Base-by-base conservation (phyloP, 345 rosid species). In the Citrus maxima region DNA sequence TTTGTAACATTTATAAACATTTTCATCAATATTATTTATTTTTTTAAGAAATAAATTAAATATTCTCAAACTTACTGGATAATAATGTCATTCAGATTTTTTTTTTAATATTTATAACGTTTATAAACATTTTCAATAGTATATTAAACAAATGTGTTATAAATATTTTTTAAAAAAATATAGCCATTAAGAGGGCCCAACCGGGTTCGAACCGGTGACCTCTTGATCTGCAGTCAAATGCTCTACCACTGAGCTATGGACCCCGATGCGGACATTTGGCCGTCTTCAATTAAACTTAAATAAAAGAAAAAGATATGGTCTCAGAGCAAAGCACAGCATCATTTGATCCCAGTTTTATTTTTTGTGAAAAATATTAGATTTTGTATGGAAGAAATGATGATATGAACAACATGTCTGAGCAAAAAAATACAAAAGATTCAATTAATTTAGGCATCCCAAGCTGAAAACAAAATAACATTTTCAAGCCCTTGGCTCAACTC, bases 191-290 rank as follows among this genome's bases (percentile, higher is more conserved):
- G 3, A 73, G 62, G 84, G 88, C 90, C 86, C 86, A 78, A 86
- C 86, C 86, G 84, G 84, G 87, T 74, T 80, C 80, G 83, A 85
- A 85, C 87, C 86, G 85, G 86, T 89, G 90, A 92, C 91, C 96
- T 90, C 82, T 88, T 85, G 90, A 91, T 88, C 92, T 89, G 91
- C 93, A 90, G 92, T 89, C 89, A 88, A 88, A 81, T 89, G 94
- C 94, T 93, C 94, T 90, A 87, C 93, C 93, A 89, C 96, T 89
- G 92, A 93, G 94, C 93, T 93, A 89, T 86, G 88, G 89, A 90
- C 91, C 89, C 93, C 0, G 16, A 35, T 1, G 51, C 10, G 49
- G 49, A 2, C 1, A 2, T 10, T 42, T 0, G 1, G 14, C 4
- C 49, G 0, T 9, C 0, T 42, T 42, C 0, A 42, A 12, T 10